These are phyloP conservation scores for Lithocarpus polystachyus DNA, from an alignment of 306 rosid genomes.

Conservation along the genomic window DNA sequence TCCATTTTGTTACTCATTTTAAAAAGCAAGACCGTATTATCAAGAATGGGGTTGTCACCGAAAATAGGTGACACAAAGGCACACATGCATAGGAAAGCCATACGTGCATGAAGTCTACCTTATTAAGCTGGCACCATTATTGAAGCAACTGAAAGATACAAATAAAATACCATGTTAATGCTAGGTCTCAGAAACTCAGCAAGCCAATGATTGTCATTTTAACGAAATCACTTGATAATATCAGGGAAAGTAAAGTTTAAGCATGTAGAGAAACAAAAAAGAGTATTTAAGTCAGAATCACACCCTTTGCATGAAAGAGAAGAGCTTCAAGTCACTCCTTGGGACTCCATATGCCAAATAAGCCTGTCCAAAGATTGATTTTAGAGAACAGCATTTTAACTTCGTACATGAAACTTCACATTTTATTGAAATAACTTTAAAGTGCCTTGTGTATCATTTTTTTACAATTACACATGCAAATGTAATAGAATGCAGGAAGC, in stretches of 20 bases:
- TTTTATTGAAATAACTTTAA: neutral
- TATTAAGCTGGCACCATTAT: no score
- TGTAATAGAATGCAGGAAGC: constrained; percentile 14
- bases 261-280: neutral
- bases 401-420: neutral
- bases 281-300: constrained; percentile 12
- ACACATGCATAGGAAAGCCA: no score
- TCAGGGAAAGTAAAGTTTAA: neutral
- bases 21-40: no score
- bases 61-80: no score
- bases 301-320: constrained; percentile 80
- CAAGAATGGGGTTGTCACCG: no score
- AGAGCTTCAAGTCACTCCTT: constrained; percentile 67
- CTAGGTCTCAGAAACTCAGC: neutral
- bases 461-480: neutral
- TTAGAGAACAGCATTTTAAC: neutral
- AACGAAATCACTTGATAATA: neutral
- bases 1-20: no score
- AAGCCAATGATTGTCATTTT: neutral
- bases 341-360: constrained; percentile 85
- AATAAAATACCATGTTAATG: neutral
- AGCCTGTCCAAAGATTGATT: constrained; percentile 41
- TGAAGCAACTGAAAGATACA: no score
- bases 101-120: no score
- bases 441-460: neutral